Evolutionary conservation across 2,329 filamentous ascomycete genomes (phyloP).

Genomic region (Grosmannia serpens): DNA sequence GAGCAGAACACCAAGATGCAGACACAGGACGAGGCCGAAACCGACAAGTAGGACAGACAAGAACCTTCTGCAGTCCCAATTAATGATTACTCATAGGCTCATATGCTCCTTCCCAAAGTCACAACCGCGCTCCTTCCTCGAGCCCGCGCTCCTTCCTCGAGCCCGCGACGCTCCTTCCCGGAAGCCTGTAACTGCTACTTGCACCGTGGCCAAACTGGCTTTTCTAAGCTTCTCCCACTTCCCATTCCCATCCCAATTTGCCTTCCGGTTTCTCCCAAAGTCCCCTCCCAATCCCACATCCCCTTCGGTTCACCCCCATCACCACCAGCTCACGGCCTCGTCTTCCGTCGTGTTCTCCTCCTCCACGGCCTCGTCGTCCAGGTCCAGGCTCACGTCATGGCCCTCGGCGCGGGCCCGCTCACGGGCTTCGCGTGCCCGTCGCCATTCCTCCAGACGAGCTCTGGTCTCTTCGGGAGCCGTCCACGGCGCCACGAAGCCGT

Average conservation of each 20-base stretch:
- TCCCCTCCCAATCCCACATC: neutral
- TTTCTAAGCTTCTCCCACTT: neutral
- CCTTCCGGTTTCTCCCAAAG: neutral
- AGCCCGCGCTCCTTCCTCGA: neutral
- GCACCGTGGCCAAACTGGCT: neutral
- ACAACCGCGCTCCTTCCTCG: neutral
- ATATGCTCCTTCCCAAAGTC: neutral
- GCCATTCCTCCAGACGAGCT: constrained; percentile 34
- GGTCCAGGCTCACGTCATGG: constrained; percentile 29
- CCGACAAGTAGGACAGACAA: neutral
- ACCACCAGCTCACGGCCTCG: constrained; percentile 10
- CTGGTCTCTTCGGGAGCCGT: constrained; percentile 27
- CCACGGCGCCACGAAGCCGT: constrained; percentile 27
- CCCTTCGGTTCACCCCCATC: neutral
- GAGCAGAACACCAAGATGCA: neutral
- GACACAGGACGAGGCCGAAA: neutral
- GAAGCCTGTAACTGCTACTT: neutral
- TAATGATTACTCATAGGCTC: constrained; percentile 1
- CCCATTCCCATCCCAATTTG: neutral
- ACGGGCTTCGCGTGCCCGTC: constrained; percentile 24
- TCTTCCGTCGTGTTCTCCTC: constrained; percentile 14
- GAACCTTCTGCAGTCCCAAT: neutral
- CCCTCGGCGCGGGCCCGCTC: constrained; percentile 26
- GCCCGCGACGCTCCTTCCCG: neutral
- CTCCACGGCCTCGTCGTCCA: neutral